Evolutionary conservation across 441 rosid species (phyloP).

Genomic region (Macaranga tanarius): DNA sequence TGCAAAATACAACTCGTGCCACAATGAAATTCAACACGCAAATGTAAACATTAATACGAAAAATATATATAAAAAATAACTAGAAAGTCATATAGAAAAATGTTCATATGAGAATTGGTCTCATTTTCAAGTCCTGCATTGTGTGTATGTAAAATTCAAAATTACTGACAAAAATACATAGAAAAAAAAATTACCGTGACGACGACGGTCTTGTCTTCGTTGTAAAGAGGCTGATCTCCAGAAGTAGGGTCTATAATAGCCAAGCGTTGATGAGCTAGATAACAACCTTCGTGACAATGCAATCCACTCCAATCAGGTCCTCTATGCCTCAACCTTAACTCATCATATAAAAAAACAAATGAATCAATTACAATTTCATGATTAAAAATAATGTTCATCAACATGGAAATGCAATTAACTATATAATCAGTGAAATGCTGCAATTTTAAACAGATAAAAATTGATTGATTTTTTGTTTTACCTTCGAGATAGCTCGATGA

Average conservation of each 20-base stretch:
- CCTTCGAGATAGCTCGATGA: constrained; percentile 94
- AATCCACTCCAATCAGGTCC: constrained; percentile 99
- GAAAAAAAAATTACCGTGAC: constrained; percentile 66
- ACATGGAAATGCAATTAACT: not conserved
- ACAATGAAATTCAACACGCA: not conserved
- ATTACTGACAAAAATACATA: not conserved
- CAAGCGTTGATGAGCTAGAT: constrained; percentile 91
- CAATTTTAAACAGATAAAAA: not conserved
- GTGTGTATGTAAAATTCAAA: not conserved
- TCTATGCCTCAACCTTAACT: constrained; percentile 73
- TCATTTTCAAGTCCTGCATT: not conserved
- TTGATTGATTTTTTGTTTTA: constrained; percentile 10
- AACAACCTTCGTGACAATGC: constrained; percentile 71
- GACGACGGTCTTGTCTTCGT: constrained; percentile 78
- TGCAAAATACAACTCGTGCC: too few species aligned
- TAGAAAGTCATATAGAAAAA: not conserved
- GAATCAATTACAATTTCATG: not conserved
- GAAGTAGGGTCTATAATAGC: constrained; percentile 96
- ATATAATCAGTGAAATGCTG: not conserved
- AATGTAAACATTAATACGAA: not conserved
- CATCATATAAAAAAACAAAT: constrained; percentile 21
- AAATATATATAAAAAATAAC: not conserved
- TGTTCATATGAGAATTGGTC: not conserved
- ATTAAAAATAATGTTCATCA: not conserved
- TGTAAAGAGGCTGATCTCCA: constrained; percentile 96